These are phyloP conservation scores for Zygoascus tannicola DNA, from an alignment of 805 yeast genomes.

Conservation along the genomic window DNA sequence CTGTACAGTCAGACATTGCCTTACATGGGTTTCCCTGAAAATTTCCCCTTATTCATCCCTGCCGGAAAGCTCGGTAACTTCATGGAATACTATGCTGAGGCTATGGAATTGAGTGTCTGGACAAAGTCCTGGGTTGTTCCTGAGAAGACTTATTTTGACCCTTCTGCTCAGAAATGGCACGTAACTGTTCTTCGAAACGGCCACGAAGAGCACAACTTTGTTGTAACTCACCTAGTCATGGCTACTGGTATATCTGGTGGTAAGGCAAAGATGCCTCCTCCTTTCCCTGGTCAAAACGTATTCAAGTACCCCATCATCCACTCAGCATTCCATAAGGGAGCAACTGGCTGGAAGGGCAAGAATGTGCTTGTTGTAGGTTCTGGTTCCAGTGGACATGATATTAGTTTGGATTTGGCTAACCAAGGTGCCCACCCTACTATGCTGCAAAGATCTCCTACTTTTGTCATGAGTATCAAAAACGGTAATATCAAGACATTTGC, in stretches of 20 bases:
- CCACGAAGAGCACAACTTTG: constrained; percentile 8
- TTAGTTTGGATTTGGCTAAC: constrained; percentile 37
- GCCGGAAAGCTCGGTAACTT: constrained; percentile 38
- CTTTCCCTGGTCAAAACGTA: constrained; percentile 30
- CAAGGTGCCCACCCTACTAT: constrained; percentile 37
- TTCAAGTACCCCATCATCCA: constrained; percentile 36
- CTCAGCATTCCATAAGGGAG: constrained; percentile 36
- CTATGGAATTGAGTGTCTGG: constrained; percentile 36
- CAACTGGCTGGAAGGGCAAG: constrained; percentile 34
- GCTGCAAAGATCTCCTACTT: constrained; percentile 39
- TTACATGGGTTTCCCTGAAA: constrained; percentile 33
- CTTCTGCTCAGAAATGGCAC: constrained; percentile 25
- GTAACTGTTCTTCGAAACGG: constrained; percentile 27
- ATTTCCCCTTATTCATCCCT: constrained; percentile 37
- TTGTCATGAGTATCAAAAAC: constrained; percentile 32
- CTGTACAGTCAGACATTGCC: constrained; percentile 37
- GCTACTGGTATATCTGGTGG: constrained; percentile 41
- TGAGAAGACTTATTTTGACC: constrained; percentile 19
- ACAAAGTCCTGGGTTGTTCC: constrained; percentile 24
- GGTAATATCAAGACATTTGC: constrained; percentile 24
- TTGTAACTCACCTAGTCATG: constrained; percentile 32
- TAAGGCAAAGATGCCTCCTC: constrained; percentile 35
- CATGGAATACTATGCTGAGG: constrained; percentile 34
- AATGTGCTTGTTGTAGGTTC: constrained; percentile 39
- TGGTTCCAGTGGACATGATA: constrained; percentile 40